Evolutionary conservation across 495 filamentous ascomycete genomes (phyloP).

Genomic region (Trichoderma asperelloides): DNA sequence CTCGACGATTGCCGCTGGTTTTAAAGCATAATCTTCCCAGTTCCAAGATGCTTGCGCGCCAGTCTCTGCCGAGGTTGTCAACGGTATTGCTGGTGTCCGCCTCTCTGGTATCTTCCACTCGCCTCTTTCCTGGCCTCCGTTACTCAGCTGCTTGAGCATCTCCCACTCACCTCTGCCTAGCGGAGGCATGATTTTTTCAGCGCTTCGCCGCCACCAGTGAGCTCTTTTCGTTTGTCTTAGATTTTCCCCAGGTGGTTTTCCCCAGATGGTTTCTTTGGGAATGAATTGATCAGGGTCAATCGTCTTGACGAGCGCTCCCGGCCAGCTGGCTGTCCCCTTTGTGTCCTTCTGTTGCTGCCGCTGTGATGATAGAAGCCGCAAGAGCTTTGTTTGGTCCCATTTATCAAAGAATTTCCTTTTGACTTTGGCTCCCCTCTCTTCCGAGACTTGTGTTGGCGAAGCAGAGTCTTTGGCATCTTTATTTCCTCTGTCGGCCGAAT

Average conservation of each 20-base stretch:
- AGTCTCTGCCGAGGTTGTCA: not conserved
- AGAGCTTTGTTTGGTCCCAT: constrained; percentile 30
- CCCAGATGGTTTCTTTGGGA: constrained; percentile 57
- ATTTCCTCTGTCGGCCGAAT: not conserved
- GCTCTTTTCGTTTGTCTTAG: constrained; percentile 49
- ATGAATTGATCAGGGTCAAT: constrained; percentile 38
- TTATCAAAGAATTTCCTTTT: constrained; percentile 22
- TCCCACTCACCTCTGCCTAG: constrained; percentile 58
- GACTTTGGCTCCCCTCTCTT: not conserved
- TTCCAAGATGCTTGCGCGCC: constrained; percentile 10
- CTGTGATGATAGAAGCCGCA: constrained; percentile 23
- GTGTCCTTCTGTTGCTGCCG: constrained; percentile 14
- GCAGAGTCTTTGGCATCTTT: not conserved
- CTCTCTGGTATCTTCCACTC: constrained; percentile 23
- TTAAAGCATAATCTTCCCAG: constrained; percentile 19
- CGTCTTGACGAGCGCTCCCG: constrained; percentile 31
- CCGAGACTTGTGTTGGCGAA: not conserved
- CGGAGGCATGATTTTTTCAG: constrained; percentile 59
- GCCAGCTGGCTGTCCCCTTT: constrained; percentile 14
- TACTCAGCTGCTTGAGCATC: constrained; percentile 43
- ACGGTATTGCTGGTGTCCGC: constrained; percentile 17
- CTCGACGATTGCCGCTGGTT: constrained; percentile 18
- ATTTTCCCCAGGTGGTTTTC: constrained; percentile 41
- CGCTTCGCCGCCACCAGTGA: constrained; percentile 48
- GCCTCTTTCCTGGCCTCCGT: constrained; percentile 39